Conservation (phyloP, 345 rosid species). For the Raphanus raphanistrum region DNA sequence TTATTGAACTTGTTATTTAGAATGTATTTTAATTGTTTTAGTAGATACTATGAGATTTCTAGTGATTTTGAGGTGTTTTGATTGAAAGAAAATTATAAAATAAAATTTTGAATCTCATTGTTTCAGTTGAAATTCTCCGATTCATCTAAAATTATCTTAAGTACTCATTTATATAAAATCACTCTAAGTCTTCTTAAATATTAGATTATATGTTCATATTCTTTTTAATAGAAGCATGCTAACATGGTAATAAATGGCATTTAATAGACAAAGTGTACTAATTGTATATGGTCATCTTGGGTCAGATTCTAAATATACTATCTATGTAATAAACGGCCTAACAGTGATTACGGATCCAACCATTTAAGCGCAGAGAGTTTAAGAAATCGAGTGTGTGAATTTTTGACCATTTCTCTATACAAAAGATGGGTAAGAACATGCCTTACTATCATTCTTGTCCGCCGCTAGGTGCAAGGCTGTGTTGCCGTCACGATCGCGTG, state of each 20-base stretch:
- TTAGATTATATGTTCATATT: neutral
- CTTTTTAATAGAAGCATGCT: neutral
- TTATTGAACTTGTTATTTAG: neutral
- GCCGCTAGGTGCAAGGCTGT: conserved; percentile 35
- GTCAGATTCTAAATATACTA: neutral
- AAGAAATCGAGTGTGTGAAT: neutral
- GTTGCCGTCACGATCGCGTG: conserved; percentile 20
- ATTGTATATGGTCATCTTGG: neutral
- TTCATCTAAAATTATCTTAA: neutral
- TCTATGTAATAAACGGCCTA: too few species aligned
- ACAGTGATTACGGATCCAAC: too few species aligned
- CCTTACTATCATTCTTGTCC: neutral
- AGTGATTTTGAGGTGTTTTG: neutral
- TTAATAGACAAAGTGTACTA: neutral
- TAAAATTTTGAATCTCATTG: neutral
- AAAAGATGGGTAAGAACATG: neutral
- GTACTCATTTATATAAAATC: neutral
- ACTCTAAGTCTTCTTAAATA: neutral
- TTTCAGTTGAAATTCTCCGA: neutral
- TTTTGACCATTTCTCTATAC: neutral
- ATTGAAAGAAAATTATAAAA: neutral
- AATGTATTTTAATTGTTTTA: neutral
- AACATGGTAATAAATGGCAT: neutral
- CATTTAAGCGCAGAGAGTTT: neutral
- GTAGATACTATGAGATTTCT: neutral